Evolutionary conservation across 2,329 filamentous ascomycete species (phyloP).

Genomic region (Colletotrichum sp.): DNA sequence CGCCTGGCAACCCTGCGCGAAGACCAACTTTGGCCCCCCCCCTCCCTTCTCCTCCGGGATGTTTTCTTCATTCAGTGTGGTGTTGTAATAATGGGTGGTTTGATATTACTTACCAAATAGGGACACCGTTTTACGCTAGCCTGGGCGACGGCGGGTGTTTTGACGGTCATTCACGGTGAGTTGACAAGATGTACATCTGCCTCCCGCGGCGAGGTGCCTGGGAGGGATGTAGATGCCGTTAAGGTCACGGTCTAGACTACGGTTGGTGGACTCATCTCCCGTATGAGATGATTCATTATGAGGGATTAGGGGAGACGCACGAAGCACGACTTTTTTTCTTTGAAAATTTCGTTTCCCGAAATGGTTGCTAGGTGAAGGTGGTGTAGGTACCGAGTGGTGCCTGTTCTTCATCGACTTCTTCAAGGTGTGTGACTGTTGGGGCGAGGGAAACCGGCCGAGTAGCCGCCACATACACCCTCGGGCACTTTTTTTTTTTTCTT

Average conservation of each 20-base stretch:
- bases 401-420: background rate
- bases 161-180: background rate
- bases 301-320: background rate
- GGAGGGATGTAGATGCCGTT: background rate
- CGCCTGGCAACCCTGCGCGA: background rate
- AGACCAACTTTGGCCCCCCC: background rate
- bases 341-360: background rate
- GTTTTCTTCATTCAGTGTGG: background rate
- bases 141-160: background rate
- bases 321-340: background rate
- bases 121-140: background rate
- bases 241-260: background rate
- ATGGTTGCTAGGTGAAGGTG: background rate
- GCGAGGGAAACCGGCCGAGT: background rate
- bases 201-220: background rate
- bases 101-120: background rate
- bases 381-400: background rate
- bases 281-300: background rate
- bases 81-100: background rate
- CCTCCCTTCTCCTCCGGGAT: background rate
- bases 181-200: background rate
- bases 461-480: background rate
- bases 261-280: background rate
- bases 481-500: background rate
- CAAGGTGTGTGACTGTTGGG: background rate